A percentile compares a stretch with the other conserved stretches of the same genome.
Evolutionary conservation across 345 rosid species (phyloP).

Genomic region (Syzygium aromaticum): DNA sequence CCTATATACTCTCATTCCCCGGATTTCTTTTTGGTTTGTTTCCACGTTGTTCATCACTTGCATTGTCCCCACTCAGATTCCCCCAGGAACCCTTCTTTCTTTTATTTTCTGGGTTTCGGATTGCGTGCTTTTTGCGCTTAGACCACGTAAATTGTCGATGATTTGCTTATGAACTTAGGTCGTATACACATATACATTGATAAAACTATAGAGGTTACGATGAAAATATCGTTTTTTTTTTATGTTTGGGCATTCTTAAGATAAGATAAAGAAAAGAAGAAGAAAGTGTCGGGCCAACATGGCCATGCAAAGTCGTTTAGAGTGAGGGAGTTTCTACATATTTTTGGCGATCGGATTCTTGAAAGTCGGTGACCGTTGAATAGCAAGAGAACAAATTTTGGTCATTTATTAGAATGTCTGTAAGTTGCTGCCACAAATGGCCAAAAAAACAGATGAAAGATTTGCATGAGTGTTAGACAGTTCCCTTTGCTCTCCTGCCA

Average conservation of each 20-base stretch:
- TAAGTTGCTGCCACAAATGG: background rate
- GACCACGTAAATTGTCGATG: background rate
- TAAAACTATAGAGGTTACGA: background rate
- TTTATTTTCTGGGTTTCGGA: background rate
- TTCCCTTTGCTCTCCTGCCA: background rate
- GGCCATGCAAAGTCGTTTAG: background rate
- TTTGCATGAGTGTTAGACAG: background rate
- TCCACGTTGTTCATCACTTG: background rate
- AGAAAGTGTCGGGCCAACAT: background rate
- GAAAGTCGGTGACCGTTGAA: background rate
- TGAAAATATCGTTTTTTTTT: background rate
- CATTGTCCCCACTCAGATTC: background rate
- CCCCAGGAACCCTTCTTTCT: background rate
- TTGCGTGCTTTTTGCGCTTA: background rate
- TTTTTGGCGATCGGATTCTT: background rate
- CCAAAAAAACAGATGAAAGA: background rate
- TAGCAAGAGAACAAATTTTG: background rate
- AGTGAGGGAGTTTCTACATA: background rate
- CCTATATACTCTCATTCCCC: constrained; percentile 15
- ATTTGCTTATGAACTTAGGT: background rate
- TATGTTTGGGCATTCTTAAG: background rate
- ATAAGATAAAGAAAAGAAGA: background rate
- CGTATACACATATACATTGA: background rate
- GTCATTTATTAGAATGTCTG: background rate
- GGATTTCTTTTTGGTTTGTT: background rate